Conservation (phyloP, 805 yeast species). For the Candida oleophila region DNA sequence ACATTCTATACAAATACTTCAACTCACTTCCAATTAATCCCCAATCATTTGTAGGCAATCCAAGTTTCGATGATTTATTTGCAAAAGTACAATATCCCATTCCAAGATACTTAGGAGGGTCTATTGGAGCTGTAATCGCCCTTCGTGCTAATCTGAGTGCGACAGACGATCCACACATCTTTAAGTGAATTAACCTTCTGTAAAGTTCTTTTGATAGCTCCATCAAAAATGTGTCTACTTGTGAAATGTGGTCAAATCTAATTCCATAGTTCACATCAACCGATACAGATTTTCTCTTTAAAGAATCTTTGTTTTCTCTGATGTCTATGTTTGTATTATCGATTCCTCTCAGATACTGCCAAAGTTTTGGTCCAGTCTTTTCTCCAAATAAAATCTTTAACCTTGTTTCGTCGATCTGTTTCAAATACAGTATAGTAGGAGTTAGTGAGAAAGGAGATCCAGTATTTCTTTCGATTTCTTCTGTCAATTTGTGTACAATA, state of each 20-base stretch:
- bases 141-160: slow-evolving; percentile 67
- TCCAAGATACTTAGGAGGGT: slow-evolving; percentile 79
- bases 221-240: slow-evolving; percentile 64
- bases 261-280: slow-evolving; percentile 93
- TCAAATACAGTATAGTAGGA: slow-evolving; percentile 40
- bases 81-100: slow-evolving; percentile 75
- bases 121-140: slow-evolving; percentile 64
- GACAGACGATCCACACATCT: slow-evolving; percentile 53
- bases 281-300: slow-evolving; percentile 72
- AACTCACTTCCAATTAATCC: slow-evolving; percentile 64
- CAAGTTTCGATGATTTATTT: slow-evolving; percentile 58
- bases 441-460: background rate
- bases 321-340: slow-evolving; percentile 63
- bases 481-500: slow-evolving; percentile 44
- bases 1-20: slow-evolving; percentile 51
- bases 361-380: slow-evolving; percentile 67
- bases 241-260: slow-evolving; percentile 57
- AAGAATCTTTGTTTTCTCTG: slow-evolving; percentile 43
- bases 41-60: slow-evolving; percentile 56
- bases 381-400: slow-evolving; percentile 58
- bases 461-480: background rate
- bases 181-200: slow-evolving; percentile 46
- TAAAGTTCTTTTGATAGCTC: slow-evolving; percentile 60
- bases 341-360: slow-evolving; percentile 59
- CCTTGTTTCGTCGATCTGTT: slow-evolving; percentile 25